These are phyloP conservation scores for Fomitopsis palustris DNA, from an alignment of 1,284 basidiomycete species.

Conservation along the genomic window DNA sequence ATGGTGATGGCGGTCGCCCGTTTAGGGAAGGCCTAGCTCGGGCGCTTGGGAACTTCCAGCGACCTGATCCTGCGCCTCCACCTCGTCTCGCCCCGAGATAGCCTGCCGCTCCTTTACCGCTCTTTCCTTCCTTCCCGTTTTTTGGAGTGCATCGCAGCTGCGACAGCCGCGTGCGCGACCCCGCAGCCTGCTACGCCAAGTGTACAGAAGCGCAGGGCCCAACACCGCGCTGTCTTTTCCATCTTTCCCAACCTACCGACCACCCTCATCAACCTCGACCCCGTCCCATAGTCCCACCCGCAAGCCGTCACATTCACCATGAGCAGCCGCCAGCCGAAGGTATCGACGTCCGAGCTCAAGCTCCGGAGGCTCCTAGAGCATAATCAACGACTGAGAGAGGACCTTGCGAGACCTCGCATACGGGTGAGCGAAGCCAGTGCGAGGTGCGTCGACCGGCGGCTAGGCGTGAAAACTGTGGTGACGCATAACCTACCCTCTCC, in stretches of 20 bases:
- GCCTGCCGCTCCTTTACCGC: slow-evolving; percentile 8
- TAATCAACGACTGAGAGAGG: slow-evolving; percentile 73
- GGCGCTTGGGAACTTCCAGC: slow-evolving; percentile 1
- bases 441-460: slow-evolving; percentile 40
- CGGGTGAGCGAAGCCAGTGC: slow-evolving; percentile 75
- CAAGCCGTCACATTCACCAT: slow-evolving; percentile 16
- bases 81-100: not conserved
- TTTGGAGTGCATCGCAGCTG: slow-evolving; percentile 9
- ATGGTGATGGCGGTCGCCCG: not conserved
- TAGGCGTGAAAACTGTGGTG: not conserved
- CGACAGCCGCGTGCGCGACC: slow-evolving; percentile 1
- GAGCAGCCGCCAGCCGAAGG: slow-evolving; percentile 40
- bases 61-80: slow-evolving; percentile 6
- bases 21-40: not conserved
- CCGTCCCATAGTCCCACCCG: slow-evolving; percentile 1
- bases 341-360: slow-evolving; percentile 82
- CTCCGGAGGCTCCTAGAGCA: slow-evolving; percentile 78
- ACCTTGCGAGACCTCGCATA: slow-evolving; percentile 71
- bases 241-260: not conserved
- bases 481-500: not conserved
- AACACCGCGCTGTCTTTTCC: slow-evolving; percentile 5
- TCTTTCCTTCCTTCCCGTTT: slow-evolving; percentile 14
- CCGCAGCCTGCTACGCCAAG: not conserved
- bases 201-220: slow-evolving; percentile 5
- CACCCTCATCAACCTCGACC: not conserved